These are phyloP conservation scores for Aphanomyces invadans DNA, from an alignment of 352 stramenopile species.

Conservation along the genomic window DNA sequence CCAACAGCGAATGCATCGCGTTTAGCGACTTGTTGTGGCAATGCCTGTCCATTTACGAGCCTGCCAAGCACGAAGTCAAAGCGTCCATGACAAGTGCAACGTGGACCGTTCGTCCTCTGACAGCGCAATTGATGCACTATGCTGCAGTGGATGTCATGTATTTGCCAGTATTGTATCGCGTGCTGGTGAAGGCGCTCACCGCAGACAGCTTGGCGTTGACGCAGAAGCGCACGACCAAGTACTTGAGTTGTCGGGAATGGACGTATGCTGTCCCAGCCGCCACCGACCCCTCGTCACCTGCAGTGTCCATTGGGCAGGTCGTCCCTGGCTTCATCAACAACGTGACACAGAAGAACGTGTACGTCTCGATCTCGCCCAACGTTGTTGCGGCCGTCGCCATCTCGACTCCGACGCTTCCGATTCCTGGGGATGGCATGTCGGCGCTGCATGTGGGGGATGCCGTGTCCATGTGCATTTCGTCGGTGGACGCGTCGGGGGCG, in stretches of 20 bases:
- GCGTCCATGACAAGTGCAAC: not conserved
- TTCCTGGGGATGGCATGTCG: not conserved
- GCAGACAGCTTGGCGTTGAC: not conserved
- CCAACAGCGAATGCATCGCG: conserved; percentile 12
- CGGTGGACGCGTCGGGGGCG: not conserved
- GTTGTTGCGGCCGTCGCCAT: not conserved
- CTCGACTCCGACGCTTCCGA: not conserved
- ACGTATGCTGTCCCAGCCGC: not conserved
- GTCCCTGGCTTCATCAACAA: conserved; percentile 13
- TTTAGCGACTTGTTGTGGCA: conserved; percentile 10
- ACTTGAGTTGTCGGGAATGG: conserved; percentile 4
- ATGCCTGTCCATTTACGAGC: not conserved
- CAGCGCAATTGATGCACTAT: conserved; percentile 2
- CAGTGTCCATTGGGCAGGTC: not conserved
- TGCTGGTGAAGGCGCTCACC: not conserved
- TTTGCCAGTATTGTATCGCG: conserved; percentile 5
- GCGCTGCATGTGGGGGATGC: not conserved
- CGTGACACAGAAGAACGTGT: conserved; percentile 3
- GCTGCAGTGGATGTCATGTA: conserved; percentile 12
- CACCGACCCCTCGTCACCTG: not conserved
- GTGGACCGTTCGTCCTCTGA: conserved; percentile 5
- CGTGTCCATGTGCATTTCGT: not conserved
- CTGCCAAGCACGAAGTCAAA: conserved; percentile 4
- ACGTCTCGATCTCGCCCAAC: conserved; percentile 2
- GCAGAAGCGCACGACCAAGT: not conserved